A percentile compares a stretch with the other conserved stretches of the same genome.
Evolutionary conservation across 2,329 filamentous ascomycete genomes (phyloP).

Genomic region (Pestalotiopsis sp.): DNA sequence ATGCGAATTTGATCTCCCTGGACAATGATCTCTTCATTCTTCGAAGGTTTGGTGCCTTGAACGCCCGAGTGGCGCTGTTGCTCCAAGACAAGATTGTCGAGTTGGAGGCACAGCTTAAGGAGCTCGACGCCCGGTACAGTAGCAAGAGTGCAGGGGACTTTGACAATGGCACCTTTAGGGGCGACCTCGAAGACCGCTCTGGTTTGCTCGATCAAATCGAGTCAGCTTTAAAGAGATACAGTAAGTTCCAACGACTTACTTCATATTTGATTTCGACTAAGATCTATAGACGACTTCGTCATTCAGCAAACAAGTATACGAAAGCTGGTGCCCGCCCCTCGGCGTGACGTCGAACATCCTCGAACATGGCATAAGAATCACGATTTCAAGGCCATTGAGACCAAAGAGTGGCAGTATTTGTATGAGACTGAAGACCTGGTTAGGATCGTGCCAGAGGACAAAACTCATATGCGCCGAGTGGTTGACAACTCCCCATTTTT

Average conservation of each 20-base stretch:
- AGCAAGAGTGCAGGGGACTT: background rate
- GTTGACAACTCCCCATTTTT: slow-evolving; percentile 16
- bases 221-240: background rate
- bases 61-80: slow-evolving; percentile 32
- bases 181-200: slow-evolving; percentile 23
- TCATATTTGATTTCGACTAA: too few species aligned
- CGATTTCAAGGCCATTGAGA: slow-evolving; percentile 17
- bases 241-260: background rate
- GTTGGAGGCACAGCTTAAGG: slow-evolving; percentile 27
- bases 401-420: slow-evolving; percentile 20
- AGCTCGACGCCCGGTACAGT: background rate
- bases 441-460: slow-evolving; percentile 20
- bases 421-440: background rate
- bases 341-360: slow-evolving; percentile 24
- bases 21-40: slow-evolving; percentile 36
- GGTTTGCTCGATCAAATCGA: background rate
- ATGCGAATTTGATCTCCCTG: background rate
- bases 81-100: slow-evolving; percentile 37
- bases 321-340: background rate
- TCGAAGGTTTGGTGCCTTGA: slow-evolving; percentile 35
- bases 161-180: slow-evolving; percentile 31
- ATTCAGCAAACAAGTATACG: background rate
- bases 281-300: background rate
- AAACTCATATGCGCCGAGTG: slow-evolving; percentile 15
- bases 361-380: slow-evolving; percentile 27